A percentile compares a stretch with the other conserved stretches of the same genome.
phyloP scores from a whole-genome alignment of 139 green algal genomes.

The Closterium sp. region DNA sequence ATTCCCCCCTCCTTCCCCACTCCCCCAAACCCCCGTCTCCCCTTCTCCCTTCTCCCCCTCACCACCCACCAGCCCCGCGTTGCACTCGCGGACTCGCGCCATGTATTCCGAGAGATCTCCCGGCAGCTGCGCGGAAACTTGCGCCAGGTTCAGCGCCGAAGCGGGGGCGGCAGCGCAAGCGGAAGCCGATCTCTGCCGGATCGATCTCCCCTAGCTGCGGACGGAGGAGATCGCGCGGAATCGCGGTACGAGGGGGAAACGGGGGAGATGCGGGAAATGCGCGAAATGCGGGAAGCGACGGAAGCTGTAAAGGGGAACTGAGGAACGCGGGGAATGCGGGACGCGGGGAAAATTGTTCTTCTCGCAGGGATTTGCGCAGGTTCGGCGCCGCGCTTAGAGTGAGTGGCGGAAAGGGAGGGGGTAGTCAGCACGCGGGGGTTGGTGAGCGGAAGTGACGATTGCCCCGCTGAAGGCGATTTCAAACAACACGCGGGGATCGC shows the following conservation, averaged over 20 bases:
- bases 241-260: neutral
- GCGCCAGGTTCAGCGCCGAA: neutral
- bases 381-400: neutral
- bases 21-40: too few species aligned
- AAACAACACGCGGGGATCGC: neutral
- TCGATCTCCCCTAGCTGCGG: neutral
- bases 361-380: too few species aligned
- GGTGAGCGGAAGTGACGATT: neutral
- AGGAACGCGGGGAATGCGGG: neutral
- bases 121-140: neutral
- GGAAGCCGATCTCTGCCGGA: neutral
- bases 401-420: neutral
- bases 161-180: neutral
- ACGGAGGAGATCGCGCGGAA: neutral
- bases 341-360: neutral
- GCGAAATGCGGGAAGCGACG: neutral
- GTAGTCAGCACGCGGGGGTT: neutral
- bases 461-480: neutral
- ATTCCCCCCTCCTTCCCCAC: neutral
- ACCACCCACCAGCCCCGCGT: slow-evolving; percentile 8
- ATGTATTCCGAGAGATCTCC: neutral
- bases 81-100: slow-evolving; percentile 14
- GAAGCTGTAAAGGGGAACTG: neutral
- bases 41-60: too few species aligned
- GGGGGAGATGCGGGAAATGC: neutral